Conservation (phyloP, 306 rosid species). For the Rosa multiflora region DNA sequence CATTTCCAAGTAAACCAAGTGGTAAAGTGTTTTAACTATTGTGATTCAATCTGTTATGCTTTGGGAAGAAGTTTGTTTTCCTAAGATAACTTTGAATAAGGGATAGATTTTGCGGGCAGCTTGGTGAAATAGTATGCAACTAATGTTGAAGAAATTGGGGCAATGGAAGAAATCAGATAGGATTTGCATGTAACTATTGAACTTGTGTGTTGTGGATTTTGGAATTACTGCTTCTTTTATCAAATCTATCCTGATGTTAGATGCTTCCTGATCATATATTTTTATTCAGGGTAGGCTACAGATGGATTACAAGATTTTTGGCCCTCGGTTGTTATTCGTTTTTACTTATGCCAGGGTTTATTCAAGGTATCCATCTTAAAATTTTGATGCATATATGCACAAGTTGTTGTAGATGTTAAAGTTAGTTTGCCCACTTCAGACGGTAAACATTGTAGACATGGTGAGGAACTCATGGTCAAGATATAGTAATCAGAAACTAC, state of each 20-base stretch:
- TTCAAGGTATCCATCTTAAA: conserved; percentile 59
- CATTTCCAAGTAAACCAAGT: neutral
- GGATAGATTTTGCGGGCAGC: neutral
- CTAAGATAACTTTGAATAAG: neutral
- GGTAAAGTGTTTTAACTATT: neutral
- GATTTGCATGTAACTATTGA: neutral
- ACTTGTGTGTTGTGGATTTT: neutral
- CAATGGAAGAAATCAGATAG: neutral
- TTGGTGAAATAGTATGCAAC: neutral
- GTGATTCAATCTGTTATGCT: neutral
- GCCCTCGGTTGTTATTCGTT: conserved; percentile 74
- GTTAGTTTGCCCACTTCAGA: neutral
- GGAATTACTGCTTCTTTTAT: conserved; percentile 21
- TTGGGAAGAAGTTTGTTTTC: neutral
- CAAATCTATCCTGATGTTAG: conserved; percentile 3
- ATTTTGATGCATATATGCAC: conserved; percentile 7
- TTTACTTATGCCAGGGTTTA: conserved; percentile 69
- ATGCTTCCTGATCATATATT: conserved; percentile 46
- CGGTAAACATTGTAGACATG: neutral
- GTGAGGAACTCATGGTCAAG: neutral
- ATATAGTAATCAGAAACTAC: neutral
- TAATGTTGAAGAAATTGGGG: neutral
- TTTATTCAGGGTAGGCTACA: conserved; percentile 90
- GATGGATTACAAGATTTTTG: conserved; percentile 73
- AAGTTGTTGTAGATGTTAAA: neutral